Base-by-base conservation (phyloP, 2,329 filamentous ascomycete species). In the Scytalidium sp. region DNA sequence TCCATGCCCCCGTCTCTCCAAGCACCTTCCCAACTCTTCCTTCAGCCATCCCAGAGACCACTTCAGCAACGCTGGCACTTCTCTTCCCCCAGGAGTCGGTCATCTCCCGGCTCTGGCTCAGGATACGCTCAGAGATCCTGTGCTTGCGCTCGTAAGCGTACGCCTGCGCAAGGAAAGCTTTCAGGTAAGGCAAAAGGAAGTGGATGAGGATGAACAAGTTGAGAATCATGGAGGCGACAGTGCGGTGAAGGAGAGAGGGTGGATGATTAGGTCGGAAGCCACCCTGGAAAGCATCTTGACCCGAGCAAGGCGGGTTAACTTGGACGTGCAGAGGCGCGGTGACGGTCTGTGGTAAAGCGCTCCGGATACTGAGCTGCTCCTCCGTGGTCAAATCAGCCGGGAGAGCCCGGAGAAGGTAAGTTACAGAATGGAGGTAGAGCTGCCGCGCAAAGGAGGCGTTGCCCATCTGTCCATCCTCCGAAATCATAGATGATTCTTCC, bases 71-170 rank as follows among this genome's bases (percentile, higher is more conserved):
- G 27, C 67, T 70, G 22, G 82, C 56, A 19, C 79, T 71, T 15
- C 72, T 69, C 50, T 75, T 76, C 3, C 81, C 77, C 41, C 85
- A 56, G 43, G 65, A 67, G 54, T 83, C 77, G 3, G 79, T 77
- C 2, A 78, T 72, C 43, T 72, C 70, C 25, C 84, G 66, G 5
- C 80, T 69, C 19, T 71, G 70, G 7, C 73, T 71, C 17, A 85
- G 64, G 1, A 85, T 54, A 20, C 77, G 76, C 60, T 84, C 78
- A 1, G 78, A 83, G 52, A 91, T 73, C 54, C 79, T 80, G 66
- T 90, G 80, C 56, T 82, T 76, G 15, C 83, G 77, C 63, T 91
- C 87, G 54, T 85, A 84, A 44, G 75, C 70, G 54, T 83, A 84
- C 15, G 78, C 72, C 15, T 75, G 67, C 15, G 72, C 71, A 13